Percentiles rank a stretch among this genome's conserved stretches.
Conservation (phyloP, 345 rosid genomes). For the Cardamine occulta region DNA sequence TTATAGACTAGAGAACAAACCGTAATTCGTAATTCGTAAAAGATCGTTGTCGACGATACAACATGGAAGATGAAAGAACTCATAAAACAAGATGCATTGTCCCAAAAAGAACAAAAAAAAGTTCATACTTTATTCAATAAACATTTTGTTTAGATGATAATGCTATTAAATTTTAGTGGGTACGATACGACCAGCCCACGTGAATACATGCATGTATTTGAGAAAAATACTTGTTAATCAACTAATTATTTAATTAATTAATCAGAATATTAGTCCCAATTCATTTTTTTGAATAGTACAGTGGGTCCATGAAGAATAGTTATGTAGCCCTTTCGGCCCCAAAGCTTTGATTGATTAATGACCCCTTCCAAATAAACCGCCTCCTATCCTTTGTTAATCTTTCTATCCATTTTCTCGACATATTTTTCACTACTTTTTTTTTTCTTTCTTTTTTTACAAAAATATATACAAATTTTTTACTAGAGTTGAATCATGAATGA, state of each 20-base stretch:
- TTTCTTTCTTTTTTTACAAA: too few species aligned
- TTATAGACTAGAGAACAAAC: too few species aligned
- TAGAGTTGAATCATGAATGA: not conserved
- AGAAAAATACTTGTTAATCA: constrained; percentile 33
- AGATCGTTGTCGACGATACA: constrained; percentile 3
- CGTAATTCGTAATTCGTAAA: not conserved
- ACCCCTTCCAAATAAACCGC: constrained; percentile 5
- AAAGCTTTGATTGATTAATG: constrained; percentile 26
- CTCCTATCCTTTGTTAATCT: constrained; percentile 2
- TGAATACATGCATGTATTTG: constrained; percentile 43
- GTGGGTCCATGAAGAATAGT: constrained; percentile 29
- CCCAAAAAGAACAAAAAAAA: constrained; percentile 5
- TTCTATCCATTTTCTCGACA: not conserved
- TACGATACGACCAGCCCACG: constrained; percentile 43
- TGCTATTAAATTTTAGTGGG: constrained; percentile 33
- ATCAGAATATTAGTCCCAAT: constrained; percentile 14
- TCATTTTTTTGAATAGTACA: constrained; percentile 14
- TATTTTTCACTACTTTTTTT: not conserved
- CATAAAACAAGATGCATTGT: constrained; percentile 30
- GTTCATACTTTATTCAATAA: not conserved
- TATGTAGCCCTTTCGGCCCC: constrained; percentile 22
- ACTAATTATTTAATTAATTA: constrained; percentile 28
- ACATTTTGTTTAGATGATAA: constrained; percentile 33
- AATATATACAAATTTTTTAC: not conserved
- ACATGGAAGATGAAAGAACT: constrained; percentile 6